Conservation (phyloP, 305 asterid genomes). For the Ilex paraguariensis region DNA sequence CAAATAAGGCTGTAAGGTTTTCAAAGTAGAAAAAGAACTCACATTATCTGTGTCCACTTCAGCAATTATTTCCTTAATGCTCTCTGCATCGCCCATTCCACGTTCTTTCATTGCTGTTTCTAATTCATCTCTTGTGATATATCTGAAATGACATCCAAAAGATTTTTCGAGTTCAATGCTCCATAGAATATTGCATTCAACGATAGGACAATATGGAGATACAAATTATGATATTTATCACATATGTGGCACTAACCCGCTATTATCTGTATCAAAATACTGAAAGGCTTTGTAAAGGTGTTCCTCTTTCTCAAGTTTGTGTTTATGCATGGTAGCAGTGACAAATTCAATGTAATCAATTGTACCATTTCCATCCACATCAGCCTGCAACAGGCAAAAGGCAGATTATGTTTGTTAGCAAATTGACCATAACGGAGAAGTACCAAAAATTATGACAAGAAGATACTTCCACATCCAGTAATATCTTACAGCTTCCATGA, state of each 20-base stretch:
- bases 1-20: no score
- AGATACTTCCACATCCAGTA: background rate
- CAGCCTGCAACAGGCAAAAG: conserved; percentile 46
- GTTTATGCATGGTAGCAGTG: conserved; percentile 91
- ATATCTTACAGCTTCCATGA: conserved; percentile 83
- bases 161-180: no score
- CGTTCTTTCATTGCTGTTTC: conserved; percentile 1
- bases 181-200: no score
- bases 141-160: background rate
- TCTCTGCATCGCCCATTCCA: background rate
- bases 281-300: conserved; percentile 75
- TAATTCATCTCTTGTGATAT: conserved; percentile 5
- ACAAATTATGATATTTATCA: no score
- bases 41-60: conserved; percentile 2
- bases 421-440: background rate
- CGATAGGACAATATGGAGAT: no score
- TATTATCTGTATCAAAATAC: conserved; percentile 72
- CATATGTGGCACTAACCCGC: conserved; percentile 49
- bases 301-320: conserved; percentile 83
- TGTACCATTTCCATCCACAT: conserved; percentile 87
- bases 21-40: background rate
- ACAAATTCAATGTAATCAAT: conserved; percentile 85
- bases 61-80: background rate
- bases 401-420: no score
- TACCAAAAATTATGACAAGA: no score